Evolutionary conservation across 1,139 yeast genomes (phyloP).

Genomic region (Yamadazyma jaroonii): DNA sequence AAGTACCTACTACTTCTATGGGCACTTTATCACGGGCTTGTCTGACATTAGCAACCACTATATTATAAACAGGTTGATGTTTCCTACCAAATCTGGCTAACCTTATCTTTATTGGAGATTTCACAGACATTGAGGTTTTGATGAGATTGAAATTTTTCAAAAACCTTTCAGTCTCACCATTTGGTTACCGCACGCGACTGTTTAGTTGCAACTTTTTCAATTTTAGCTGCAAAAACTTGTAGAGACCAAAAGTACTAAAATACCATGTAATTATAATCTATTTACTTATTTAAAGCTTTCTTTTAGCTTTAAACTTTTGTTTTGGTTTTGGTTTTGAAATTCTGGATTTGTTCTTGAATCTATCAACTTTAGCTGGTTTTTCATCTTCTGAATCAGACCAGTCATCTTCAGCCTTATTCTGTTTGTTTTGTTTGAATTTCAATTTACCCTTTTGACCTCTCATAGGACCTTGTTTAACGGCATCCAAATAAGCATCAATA

Average conservation of each 20-base stretch:
- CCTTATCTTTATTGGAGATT: conserved; percentile 51
- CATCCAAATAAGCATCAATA: conserved; percentile 88
- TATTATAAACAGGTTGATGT: conserved; percentile 84
- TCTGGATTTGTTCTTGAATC: conserved; percentile 20
- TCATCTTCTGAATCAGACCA: conserved; percentile 41
- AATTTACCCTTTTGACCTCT: conserved; percentile 90
- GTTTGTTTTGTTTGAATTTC: conserved; percentile 71
- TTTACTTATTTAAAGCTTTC: conserved; percentile 42
- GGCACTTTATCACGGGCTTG: conserved; percentile 83
- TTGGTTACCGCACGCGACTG: not conserved
- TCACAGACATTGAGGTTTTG: conserved; percentile 13
- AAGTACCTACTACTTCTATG: conserved; percentile 92
- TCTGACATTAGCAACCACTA: conserved; percentile 76
- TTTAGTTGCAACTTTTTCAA: no score
- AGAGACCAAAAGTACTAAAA: not conserved
- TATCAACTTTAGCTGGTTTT: conserved; percentile 8
- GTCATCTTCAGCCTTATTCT: conserved; percentile 52
- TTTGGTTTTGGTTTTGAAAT: conserved; percentile 44
- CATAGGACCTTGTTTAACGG: conserved; percentile 87
- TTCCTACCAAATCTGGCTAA: conserved; percentile 91
- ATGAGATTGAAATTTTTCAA: conserved; percentile 12
- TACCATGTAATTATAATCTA: not conserved
- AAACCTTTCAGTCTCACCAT: not conserved
- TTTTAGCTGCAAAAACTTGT: not conserved
- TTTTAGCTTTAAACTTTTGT: conserved; percentile 55